Evolutionary conservation across 805 yeast species (phyloP).

Genomic region (Starmerella potacharoeniae): DNA sequence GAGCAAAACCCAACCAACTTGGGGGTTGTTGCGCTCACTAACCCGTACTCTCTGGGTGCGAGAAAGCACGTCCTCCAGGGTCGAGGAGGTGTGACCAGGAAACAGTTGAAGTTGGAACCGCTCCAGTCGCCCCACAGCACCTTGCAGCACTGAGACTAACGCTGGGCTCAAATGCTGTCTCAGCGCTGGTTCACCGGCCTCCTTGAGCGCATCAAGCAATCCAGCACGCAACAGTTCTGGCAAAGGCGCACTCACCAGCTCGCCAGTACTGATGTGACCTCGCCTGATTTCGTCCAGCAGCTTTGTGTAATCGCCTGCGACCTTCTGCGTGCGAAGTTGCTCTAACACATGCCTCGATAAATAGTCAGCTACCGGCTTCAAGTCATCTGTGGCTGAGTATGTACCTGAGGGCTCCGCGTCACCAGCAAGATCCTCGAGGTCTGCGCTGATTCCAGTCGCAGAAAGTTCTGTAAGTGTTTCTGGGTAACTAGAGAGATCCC

Average conservation of each 20-base stretch:
- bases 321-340: background rate
- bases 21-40: background rate
- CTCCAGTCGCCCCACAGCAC: constrained; percentile 10
- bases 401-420: background rate
- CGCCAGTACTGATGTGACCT: background rate
- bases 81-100: constrained; percentile 5
- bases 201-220: constrained; percentile 2
- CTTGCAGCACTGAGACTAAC: constrained; percentile 8
- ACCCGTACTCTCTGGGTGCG: constrained; percentile 2
- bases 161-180: background rate
- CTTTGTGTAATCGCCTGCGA: background rate
- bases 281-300: background rate
- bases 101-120: constrained; percentile 7
- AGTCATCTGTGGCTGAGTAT: constrained; percentile 2
- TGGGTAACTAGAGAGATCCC: constrained; percentile 12
- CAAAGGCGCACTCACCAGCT: constrained; percentile 1
- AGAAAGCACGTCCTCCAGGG: constrained; percentile 1
- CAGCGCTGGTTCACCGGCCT: background rate
- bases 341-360: background rate
- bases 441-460: constrained; percentile 10
- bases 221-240: constrained; percentile 10
- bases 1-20: background rate
- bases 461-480: constrained; percentile 2
- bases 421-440: constrained; percentile 4
- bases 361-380: constrained; percentile 4